Evolutionary conservation across 1,139 yeast genomes (phyloP).

Genomic region (Hanseniaspora gamundiae): DNA sequence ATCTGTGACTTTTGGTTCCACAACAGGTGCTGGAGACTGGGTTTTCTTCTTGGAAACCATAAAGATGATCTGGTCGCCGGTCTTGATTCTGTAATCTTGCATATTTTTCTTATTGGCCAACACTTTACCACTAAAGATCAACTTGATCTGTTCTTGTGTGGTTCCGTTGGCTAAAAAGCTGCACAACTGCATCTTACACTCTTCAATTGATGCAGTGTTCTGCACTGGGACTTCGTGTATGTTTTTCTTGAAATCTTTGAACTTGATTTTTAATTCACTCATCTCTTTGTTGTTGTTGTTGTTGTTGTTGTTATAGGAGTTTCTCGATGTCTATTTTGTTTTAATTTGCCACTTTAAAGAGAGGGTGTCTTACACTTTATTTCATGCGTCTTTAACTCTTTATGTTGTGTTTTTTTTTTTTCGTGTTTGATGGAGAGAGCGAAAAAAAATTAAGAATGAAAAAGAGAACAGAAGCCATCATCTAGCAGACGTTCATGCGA

Average conservation of each 20-base stretch:
- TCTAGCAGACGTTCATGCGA: no score
- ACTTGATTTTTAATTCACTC: slow-evolving; percentile 55
- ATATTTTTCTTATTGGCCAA: slow-evolving; percentile 73
- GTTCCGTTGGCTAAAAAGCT: slow-evolving; percentile 56
- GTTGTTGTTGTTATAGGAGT: background rate
- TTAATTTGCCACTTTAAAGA: no score
- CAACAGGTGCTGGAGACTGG: slow-evolving; percentile 14
- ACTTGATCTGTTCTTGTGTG: slow-evolving; percentile 49
- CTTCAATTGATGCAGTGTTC: slow-evolving; percentile 49
- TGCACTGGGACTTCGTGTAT: slow-evolving; percentile 74
- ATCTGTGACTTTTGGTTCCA: slow-evolving; percentile 15
- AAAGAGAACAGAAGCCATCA: no score
- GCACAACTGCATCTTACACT: slow-evolving; percentile 67
- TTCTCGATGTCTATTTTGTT: background rate
- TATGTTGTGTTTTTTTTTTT: no score
- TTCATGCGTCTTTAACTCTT: no score
- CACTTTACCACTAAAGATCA: slow-evolving; percentile 83
- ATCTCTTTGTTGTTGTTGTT: background rate
- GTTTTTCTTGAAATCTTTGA: slow-evolving; percentile 89
- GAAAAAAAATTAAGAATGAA: no score
- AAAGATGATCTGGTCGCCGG: slow-evolving; percentile 67
- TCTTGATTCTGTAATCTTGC: slow-evolving; percentile 39
- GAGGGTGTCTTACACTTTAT: no score
- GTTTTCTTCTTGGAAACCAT: slow-evolving; percentile 50
- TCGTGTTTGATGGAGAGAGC: no score